Conservation (phyloP, 2,329 filamentous ascomycete genomes). For the Hymenoscyphus linearis region DNA sequence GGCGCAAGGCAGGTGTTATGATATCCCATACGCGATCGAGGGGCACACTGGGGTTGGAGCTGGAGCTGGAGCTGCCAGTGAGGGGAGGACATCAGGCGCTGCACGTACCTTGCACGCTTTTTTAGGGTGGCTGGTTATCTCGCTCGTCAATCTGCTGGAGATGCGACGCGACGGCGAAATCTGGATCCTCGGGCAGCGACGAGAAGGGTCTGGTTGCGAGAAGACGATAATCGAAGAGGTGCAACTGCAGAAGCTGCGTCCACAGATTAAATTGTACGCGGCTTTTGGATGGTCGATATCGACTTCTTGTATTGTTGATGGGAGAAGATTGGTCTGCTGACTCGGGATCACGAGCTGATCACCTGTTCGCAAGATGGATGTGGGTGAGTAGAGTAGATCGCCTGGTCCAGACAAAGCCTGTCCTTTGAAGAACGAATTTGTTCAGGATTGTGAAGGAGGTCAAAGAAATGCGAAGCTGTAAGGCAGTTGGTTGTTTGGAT, state of each 20-base stretch:
- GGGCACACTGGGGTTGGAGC: background rate
- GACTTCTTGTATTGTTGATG: conserved; percentile 17
- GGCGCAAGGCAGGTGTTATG: conserved; percentile 7
- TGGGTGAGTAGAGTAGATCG: conserved; percentile 10
- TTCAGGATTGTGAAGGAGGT: conserved; percentile 6
- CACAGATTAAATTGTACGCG: background rate
- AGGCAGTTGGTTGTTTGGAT: conserved; percentile 6
- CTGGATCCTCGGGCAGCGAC: conserved; percentile 7
- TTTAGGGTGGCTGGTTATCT: conserved; percentile 9
- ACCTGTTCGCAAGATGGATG: conserved; percentile 15
- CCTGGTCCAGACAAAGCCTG: conserved; percentile 2
- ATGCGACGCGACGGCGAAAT: conserved; percentile 11
- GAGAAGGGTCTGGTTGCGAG: background rate
- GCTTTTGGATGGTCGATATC: conserved; percentile 9
- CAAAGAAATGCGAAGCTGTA: conserved; percentile 9
- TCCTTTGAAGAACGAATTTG: conserved; percentile 1
- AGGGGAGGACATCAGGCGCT: conserved; percentile 10
- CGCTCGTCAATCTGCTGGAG: background rate
- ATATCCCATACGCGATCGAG: conserved; percentile 1
- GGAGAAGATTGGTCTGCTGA: conserved; percentile 21
- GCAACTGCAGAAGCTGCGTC: background rate
- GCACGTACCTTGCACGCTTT: conserved; percentile 20
- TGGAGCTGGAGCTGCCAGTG: too few species aligned
- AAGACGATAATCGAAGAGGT: background rate
- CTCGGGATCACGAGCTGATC: conserved; percentile 21